Base-by-base conservation (phyloP, 257 asterid genomes). In the Haberlea rhodopensis region DNA sequence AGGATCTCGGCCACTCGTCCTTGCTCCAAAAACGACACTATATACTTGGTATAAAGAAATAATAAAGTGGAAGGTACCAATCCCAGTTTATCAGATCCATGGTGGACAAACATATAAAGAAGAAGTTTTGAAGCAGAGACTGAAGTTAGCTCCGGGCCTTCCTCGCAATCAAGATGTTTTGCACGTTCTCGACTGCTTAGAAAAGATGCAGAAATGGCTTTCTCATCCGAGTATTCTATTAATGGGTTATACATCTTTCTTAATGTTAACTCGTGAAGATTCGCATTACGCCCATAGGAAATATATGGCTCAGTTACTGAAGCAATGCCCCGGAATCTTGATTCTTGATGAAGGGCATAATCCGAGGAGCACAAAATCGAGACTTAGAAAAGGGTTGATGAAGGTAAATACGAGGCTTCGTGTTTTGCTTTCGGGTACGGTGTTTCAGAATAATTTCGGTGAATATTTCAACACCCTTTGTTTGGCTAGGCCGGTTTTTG, bases 101-200 rank as follows among this genome's bases (percentile, higher is more conserved):
- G 99, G 99, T 15, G 97, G 99, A 4, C 99, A 94, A 66, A 94
- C 99, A 1, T 94, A 85, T 60, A 94, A 88, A 77, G 96, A 96
- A 15, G 99, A 94, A 71, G 94, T 94, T 25, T 72, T 90, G 80
- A 85, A 90, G 79, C 96, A 94, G 72, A 84, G 94, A 67, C 67
- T 86, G 94, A 84, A 86, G 75, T 31, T 82, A 18, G 67, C 85
- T 20, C 87, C 97, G 0, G 96, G 96, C 11, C 85, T 94, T 11
- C 97, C 99, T 0, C 78, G 83, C 4, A 94, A 94, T 75, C 97
- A 90, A 71, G 97, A 90, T 11, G 97, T 94, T n/a, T 80, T 94
- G 92, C 99, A 94, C n/a, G 99, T 90, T 43, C 81, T 94, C 71
- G 99, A 90, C 70, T 94, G 97, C 69, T 76, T 94, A 1, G 99